Evolutionary conservation across 2,329 filamentous ascomycete species (phyloP), one percentile per base, ranked within the genome.

Genomic region (Hymenoscyphus infarciens): DNA sequence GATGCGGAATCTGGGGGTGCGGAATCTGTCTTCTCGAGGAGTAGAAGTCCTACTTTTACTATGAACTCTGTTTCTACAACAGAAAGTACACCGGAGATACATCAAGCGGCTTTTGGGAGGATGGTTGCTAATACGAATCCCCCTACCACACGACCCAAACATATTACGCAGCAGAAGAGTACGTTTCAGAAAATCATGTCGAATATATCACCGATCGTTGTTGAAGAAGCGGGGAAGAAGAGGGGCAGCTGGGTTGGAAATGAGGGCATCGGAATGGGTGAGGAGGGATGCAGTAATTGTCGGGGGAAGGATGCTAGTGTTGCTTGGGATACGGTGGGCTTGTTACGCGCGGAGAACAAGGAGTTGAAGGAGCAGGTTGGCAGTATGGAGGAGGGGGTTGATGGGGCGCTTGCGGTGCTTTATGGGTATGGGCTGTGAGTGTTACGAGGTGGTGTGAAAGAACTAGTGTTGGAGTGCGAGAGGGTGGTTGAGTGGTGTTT

Each of bases 281-380:
- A 68, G 49, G 64, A 65, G 33, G 70, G 74, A 61, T 87, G 85
- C 68, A 69, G 74, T 38, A 87, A 87, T 68, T 88, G 86, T 72
- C 74, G 79, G 60, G 85, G 86, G 13, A 80, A 82, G 68, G 82
- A 84, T 59, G 78, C 82, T 13, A 84, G 83, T 66, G 78, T 85
- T 42, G 86, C 86, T 4, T 88, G 86, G 86, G 81, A 88, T 69
- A 87, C 86, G 3, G 85, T 87, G n/a, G 80, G 81, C 59, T 66
- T 87, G 56, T 74, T 88, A 63, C 78, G 83, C 45, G 82, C 84
- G 56, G 87, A 89, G 77, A 89, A 89, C 67, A 81, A 78, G 69
- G 80, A 80, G 8, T 73, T 89, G 57, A 88, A 88, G 76, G 77
- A 80, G 45, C 76, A 84, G 22, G 83, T 89, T 3, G 79, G 80